Percentiles rank a stretch among this genome's conserved stretches.
These are phyloP conservation scores for Polymyxa betae DNA, from an alignment of 208 protist genomes.

Conservation along the genomic window DNA sequence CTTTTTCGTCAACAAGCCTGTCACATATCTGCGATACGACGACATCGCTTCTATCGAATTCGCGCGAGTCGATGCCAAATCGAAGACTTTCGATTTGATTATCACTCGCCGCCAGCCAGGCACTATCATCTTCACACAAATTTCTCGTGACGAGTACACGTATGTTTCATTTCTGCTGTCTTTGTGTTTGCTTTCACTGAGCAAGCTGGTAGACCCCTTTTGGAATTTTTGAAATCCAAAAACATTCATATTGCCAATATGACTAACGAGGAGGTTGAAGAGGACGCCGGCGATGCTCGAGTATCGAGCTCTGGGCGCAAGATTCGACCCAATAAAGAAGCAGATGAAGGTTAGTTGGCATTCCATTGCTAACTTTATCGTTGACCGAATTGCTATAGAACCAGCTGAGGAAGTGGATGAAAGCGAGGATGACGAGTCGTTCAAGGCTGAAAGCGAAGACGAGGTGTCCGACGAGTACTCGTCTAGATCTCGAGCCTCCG, in stretches of 20 bases:
- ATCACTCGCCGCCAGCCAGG: background rate
- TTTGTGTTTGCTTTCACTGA: background rate
- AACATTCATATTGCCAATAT: constrained; percentile 29
- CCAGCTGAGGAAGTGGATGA: background rate
- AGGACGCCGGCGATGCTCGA: background rate
- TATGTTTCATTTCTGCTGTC: background rate
- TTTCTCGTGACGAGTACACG: constrained; percentile 21
- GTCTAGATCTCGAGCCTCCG: constrained; percentile 16
- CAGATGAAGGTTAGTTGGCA: background rate
- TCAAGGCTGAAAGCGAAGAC: background rate
- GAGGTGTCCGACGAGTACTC: constrained; percentile 38
- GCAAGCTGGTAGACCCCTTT: background rate
- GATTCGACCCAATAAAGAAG: background rate
- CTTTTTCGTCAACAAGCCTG: constrained; percentile 51
- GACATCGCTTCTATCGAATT: constrained; percentile 20
- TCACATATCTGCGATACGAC: constrained; percentile 7
- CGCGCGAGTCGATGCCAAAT: constrained; percentile 23
- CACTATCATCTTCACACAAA: background rate
- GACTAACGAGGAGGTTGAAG: background rate
- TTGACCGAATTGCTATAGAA: background rate
- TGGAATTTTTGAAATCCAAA: background rate
- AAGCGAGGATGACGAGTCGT: constrained; percentile 3
- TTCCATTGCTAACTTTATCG: background rate
- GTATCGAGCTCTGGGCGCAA: background rate
- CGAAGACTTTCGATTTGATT: constrained; percentile 31